phyloP scores from a whole-genome alignment of 768 basidiomycete genomes.

The Hygrocybe coccinea region DNA sequence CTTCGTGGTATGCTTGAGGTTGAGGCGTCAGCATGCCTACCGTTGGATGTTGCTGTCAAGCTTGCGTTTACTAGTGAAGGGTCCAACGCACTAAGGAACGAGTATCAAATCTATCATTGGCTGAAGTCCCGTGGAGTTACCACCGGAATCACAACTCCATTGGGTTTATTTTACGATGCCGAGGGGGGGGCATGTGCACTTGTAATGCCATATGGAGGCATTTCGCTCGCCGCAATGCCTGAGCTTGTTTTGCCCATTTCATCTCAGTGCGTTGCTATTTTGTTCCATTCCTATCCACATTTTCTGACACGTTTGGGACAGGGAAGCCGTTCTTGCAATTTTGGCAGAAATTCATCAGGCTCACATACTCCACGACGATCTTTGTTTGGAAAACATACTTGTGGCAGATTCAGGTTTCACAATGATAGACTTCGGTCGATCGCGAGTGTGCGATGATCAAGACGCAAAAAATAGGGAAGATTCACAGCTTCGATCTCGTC shows the following conservation, averaged over 20 bases:
- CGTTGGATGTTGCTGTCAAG: slow-evolving; percentile 6
- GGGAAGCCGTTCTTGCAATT: slow-evolving; percentile 8
- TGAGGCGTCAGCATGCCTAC: slow-evolving; percentile 7
- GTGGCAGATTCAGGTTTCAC: slow-evolving; percentile 6
- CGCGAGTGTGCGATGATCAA: slow-evolving; percentile 6
- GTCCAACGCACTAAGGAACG: slow-evolving; percentile 12
- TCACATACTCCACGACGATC: slow-evolving; percentile 7
- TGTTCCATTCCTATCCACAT: neutral
- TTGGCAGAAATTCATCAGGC: slow-evolving; percentile 4
- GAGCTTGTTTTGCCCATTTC: neutral
- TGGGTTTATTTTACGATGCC: slow-evolving; percentile 17
- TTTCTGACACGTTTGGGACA: slow-evolving; percentile 2
- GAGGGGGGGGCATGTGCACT: slow-evolving; percentile 12
- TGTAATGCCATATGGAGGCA: slow-evolving; percentile 9
- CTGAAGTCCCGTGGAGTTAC: slow-evolving; percentile 12
- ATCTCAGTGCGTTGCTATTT: slow-evolving; percentile 4
- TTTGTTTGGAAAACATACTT: slow-evolving; percentile 9
- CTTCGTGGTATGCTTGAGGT: slow-evolving; percentile 13
- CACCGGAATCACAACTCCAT: slow-evolving; percentile 11
- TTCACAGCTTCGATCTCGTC: slow-evolving; percentile 8
- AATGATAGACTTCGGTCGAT: slow-evolving; percentile 10
- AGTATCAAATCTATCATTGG: slow-evolving; percentile 14
- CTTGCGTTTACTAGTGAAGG: slow-evolving; percentile 10
- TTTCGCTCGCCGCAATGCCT: neutral
- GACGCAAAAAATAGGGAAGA: slow-evolving; percentile 8